These are phyloP conservation scores for Verticillium klebahnii DNA, from an alignment of 2,329 filamentous ascomycete genomes.

Conservation along the genomic window DNA sequence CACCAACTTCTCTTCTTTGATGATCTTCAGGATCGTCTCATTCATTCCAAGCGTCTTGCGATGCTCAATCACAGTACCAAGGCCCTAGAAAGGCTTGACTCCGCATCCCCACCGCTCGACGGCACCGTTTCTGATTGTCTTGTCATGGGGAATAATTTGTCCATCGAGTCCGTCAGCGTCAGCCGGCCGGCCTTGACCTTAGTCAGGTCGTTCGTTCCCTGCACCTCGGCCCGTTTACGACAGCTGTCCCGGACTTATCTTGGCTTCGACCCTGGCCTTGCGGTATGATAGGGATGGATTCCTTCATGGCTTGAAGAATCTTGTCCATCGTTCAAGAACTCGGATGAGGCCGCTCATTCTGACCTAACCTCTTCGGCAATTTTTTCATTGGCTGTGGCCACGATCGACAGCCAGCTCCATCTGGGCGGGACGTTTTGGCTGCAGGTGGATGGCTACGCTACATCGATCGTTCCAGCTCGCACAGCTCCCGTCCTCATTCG, in stretches of 20 bases:
- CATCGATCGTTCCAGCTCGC: not conserved
- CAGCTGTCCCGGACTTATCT: too few relatives aligned
- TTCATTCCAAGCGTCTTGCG: not conserved
- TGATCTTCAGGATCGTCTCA: not conserved
- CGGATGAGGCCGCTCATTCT: not conserved
- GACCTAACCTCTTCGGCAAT: conserved; percentile 10
- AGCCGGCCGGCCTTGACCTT: not conserved
- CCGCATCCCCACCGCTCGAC: not conserved
- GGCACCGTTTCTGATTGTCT: not conserved
- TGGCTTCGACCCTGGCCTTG: too few relatives aligned
- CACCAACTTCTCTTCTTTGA: not conserved
- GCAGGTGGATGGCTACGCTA: not conserved
- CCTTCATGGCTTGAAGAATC: not conserved
- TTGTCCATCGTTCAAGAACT: not conserved
- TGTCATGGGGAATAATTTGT: not conserved
- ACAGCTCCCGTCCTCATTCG: not conserved
- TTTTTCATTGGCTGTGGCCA: not conserved
- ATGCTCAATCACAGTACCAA: not conserved
- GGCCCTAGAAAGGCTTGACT: not conserved
- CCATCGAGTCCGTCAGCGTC: not conserved
- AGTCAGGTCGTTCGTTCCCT: not conserved
- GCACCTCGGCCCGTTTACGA: too few relatives aligned
- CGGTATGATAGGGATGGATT: not conserved
- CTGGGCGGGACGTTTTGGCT: not conserved
- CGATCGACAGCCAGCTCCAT: not conserved